Conservation (phyloP, 192 early-diverging fungal genomes). For the Paraglomus brasilianum region DNA sequence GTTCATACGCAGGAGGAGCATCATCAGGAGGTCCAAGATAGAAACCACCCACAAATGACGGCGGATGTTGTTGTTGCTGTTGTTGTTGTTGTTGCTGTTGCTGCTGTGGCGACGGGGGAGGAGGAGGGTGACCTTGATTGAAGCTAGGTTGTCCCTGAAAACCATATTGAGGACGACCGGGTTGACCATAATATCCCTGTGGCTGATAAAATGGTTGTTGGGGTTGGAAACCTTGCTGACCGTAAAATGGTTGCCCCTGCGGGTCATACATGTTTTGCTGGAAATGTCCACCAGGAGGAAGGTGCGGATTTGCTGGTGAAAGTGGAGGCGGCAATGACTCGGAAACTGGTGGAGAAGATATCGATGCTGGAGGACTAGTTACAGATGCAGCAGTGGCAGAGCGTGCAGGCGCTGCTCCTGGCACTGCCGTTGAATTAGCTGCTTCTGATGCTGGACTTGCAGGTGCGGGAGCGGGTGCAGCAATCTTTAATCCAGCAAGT, state of each 20-base stretch:
- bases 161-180: neutral
- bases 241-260: neutral
- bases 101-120: neutral
- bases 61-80: neutral
- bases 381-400: neutral
- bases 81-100: neutral
- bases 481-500: constrained; percentile 17
- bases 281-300: constrained; percentile 5
- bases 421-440: neutral
- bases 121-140: neutral
- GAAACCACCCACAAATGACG: constrained; percentile 27
- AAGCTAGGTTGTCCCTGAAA: neutral
- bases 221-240: neutral
- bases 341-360: neutral
- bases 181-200: neutral
- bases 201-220: neutral
- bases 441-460: neutral
- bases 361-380: neutral
- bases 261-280: neutral
- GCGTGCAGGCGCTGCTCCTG: neutral
- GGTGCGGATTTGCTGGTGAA: constrained; percentile 1
- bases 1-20: constrained; percentile 14
- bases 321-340: neutral
- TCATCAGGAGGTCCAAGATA: constrained; percentile 25
- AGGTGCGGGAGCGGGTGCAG: neutral